Conservation (phyloP, 148 eudicot genomes). For the Amaranthus hypochondriacus region DNA sequence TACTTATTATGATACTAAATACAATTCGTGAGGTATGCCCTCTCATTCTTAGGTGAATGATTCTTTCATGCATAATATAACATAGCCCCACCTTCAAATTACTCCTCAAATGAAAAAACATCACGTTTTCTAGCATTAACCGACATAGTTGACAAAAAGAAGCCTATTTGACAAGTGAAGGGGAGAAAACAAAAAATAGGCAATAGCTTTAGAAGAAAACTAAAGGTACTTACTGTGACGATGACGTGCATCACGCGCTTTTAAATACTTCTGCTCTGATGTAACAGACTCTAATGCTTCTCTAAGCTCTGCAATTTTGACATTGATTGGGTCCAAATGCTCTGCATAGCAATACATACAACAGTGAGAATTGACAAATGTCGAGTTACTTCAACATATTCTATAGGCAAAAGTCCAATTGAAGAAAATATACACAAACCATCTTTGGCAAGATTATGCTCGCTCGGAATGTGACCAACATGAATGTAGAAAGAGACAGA, state of each 20-base stretch:
- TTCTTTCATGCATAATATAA: not conserved
- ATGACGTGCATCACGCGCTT: constrained; percentile 84
- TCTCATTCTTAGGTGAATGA: not conserved
- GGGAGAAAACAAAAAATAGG: not conserved
- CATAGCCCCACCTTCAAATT: not conserved
- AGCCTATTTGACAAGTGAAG: not conserved
- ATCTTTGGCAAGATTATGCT: constrained; percentile 88
- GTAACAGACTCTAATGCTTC: constrained; percentile 89
- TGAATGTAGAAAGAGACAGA: constrained; percentile 90
- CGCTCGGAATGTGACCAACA: constrained; percentile 81
- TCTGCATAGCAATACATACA: constrained; percentile 37
- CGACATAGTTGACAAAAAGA: not conserved
- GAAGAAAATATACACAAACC: constrained; percentile 42
- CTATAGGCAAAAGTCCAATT: constrained; percentile 4
- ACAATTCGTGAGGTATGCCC: not conserved
- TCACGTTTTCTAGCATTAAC: not conserved
- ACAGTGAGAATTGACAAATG: not conserved
- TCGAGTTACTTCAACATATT: not conserved
- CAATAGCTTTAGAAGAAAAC: not conserved
- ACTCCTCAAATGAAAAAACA: not conserved
- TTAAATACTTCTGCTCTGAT: constrained; percentile 74
- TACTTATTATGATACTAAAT: not conserved
- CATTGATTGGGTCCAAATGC: constrained; percentile 93
- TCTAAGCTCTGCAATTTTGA: constrained; percentile 87
- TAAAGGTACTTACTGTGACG: constrained; percentile 70